These are phyloP conservation scores for Alloteropsis semialata DNA, from an alignment of 176 grass and related monocot species.

Conservation along the genomic window DNA sequence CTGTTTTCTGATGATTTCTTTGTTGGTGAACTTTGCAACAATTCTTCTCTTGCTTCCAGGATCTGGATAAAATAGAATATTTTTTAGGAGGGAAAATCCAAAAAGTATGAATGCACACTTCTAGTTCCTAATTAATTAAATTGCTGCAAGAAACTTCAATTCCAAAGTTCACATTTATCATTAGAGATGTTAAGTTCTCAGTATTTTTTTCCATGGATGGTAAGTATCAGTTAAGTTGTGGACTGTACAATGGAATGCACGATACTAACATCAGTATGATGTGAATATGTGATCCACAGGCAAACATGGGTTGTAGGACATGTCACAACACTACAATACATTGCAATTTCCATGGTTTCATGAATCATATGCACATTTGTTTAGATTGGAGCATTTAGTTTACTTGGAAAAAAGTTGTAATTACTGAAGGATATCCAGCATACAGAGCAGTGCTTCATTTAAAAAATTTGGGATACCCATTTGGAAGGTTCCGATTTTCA, in stretches of 20 bases:
- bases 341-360: background rate
- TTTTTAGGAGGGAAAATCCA: background rate
- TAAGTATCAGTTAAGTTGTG: background rate
- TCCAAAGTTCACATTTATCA: slow-evolving; percentile 9
- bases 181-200: background rate
- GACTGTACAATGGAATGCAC: background rate
- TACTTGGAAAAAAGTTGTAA: background rate
- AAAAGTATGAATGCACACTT: background rate
- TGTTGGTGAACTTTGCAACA: slow-evolving; percentile 38
- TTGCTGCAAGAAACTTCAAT: background rate
- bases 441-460: background rate
- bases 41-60: slow-evolving; percentile 53
- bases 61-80: slow-evolving; percentile 34
- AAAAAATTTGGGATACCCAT: background rate
- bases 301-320: background rate
- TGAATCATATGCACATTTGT: background rate
- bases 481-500: slow-evolving; percentile 17
- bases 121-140: background rate
- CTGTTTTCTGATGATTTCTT: slow-evolving; percentile 38
- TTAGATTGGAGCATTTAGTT: background rate
- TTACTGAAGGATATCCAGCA: background rate
- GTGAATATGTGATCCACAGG: background rate
- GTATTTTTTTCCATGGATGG: background rate
- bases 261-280: background rate
- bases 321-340: background rate